phyloP scores from a whole-genome alignment of 2,329 filamentous ascomycete species.

The Alternaria viburni region DNA sequence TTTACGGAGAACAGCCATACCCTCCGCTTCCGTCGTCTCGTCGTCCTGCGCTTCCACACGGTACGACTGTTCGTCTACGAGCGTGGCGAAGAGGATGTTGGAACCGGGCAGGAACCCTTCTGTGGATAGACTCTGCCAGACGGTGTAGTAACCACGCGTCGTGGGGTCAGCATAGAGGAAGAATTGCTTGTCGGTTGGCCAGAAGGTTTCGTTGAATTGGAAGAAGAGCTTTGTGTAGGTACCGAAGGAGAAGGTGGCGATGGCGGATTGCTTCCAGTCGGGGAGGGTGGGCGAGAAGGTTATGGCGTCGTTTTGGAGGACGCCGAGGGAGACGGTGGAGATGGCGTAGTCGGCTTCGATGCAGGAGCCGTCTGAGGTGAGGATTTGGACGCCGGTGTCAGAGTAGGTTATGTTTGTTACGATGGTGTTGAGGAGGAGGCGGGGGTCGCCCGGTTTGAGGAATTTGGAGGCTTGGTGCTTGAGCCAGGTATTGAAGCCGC shows the following conservation, averaged over 20 bases:
- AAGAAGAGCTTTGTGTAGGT: conserved; percentile 77
- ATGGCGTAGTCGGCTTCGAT: conserved; percentile 68
- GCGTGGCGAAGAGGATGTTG: conserved; percentile 70
- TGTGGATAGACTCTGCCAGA: conserved; percentile 68
- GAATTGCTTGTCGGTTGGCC: conserved; percentile 62
- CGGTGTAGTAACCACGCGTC: conserved; percentile 61
- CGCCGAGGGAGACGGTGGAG: conserved; percentile 71
- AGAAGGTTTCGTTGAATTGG: conserved; percentile 72
- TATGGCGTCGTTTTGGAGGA: conserved; percentile 67
- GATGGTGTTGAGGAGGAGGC: conserved; percentile 64
- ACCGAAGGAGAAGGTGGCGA: conserved; percentile 70
- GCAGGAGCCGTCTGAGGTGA: conserved; percentile 62
- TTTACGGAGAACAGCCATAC: conserved; percentile 62
- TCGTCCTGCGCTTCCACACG: conserved; percentile 66
- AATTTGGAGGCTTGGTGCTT: conserved; percentile 64
- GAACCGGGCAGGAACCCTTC: conserved; percentile 66
- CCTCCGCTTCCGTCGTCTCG: conserved; percentile 62
- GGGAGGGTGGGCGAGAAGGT: conserved; percentile 66
- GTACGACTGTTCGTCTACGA: conserved; percentile 63
- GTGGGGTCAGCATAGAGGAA: conserved; percentile 60
- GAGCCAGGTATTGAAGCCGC: conserved; percentile 67
- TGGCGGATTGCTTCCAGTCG: conserved; percentile 68
- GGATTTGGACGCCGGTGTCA: conserved; percentile 59
- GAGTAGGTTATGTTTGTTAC: conserved; percentile 63
- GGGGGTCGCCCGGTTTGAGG: conserved; percentile 60